Evolutionary conservation across 2,329 filamentous ascomycete species (phyloP).

Genomic region (Magnaporthiopsis rhizophila): DNA sequence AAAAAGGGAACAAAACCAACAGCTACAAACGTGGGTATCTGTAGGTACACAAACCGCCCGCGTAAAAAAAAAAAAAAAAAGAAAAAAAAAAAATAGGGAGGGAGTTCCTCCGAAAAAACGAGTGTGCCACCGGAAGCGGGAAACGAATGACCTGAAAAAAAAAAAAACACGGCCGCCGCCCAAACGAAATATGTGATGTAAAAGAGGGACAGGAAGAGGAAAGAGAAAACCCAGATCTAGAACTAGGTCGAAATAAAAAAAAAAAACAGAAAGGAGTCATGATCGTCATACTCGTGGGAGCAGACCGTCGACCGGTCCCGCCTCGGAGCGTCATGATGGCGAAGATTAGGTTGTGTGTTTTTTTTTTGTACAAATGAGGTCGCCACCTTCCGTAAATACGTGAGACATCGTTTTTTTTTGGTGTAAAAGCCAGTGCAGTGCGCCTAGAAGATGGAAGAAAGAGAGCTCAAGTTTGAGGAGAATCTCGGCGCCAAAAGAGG

Average conservation of each 20-base stretch:
- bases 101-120: too few species aligned
- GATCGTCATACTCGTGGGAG: not conserved
- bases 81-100: too few species aligned
- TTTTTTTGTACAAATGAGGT: not conserved
- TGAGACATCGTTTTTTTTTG: not conserved
- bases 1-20: too few species aligned
- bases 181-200: not conserved
- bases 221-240: not conserved
- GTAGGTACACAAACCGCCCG: too few species aligned
- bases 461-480: not conserved
- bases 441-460: not conserved
- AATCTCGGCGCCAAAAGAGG: not conserved
- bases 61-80: too few species aligned
- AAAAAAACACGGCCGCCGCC: too few species aligned
- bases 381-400: not conserved
- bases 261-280: not conserved
- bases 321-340: conserved; percentile 1
- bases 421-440: not conserved
- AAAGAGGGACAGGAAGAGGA: not conserved
- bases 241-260: not conserved
- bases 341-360: not conserved
- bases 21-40: too few species aligned
- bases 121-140: too few species aligned
- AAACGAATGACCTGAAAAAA: too few species aligned
- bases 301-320: not conserved